phyloP scores from a whole-genome alignment of 805 yeast species.

The Nakazawaea ishiwadae region DNA sequence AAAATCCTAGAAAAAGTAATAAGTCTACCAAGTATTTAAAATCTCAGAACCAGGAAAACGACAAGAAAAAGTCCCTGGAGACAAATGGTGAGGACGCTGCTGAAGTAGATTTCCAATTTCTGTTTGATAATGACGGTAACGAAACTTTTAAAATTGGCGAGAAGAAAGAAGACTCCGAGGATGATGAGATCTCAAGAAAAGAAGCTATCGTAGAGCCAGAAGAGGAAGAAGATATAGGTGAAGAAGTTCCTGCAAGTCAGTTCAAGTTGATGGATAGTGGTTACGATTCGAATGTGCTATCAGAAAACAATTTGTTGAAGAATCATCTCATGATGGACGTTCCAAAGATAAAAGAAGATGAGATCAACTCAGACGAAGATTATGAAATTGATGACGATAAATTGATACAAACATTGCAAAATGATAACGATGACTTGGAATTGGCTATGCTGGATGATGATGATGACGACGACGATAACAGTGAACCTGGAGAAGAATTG shows the following conservation, averaged over 20 bases:
- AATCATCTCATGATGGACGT: slow-evolving; percentile 34
- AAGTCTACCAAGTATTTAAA: slow-evolving; percentile 5
- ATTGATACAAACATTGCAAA: slow-evolving; percentile 31
- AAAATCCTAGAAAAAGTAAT: slow-evolving; percentile 19
- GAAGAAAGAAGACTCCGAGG: slow-evolving; percentile 10
- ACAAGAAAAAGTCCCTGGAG: slow-evolving; percentile 12
- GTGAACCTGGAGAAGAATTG: slow-evolving; percentile 14
- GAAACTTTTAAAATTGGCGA: slow-evolving; percentile 21
- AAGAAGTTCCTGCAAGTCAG: slow-evolving; percentile 39
- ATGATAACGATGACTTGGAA: slow-evolving; percentile 34
- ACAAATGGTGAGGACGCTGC: slow-evolving; percentile 30
- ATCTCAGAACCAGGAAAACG: too few species aligned
- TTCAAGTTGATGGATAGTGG: slow-evolving; percentile 40
- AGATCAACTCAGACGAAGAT: slow-evolving; percentile 54
- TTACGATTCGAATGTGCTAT: slow-evolving; percentile 38
- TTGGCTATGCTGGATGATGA: slow-evolving; percentile 31
- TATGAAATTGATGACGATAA: slow-evolving; percentile 53
- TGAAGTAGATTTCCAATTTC: slow-evolving; percentile 38
- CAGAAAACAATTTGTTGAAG: slow-evolving; percentile 17
- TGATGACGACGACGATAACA: slow-evolving; percentile 16
- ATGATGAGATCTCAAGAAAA: slow-evolving; percentile 7
- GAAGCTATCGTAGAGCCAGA: slow-evolving; percentile 14
- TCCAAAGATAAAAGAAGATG: slow-evolving; percentile 44
- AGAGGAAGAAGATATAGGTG: slow-evolving; percentile 60
- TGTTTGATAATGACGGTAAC: slow-evolving; percentile 37